These are phyloP conservation scores for Nemania bipapillata DNA, from an alignment of 2,329 filamentous ascomycete species.

Conservation along the genomic window DNA sequence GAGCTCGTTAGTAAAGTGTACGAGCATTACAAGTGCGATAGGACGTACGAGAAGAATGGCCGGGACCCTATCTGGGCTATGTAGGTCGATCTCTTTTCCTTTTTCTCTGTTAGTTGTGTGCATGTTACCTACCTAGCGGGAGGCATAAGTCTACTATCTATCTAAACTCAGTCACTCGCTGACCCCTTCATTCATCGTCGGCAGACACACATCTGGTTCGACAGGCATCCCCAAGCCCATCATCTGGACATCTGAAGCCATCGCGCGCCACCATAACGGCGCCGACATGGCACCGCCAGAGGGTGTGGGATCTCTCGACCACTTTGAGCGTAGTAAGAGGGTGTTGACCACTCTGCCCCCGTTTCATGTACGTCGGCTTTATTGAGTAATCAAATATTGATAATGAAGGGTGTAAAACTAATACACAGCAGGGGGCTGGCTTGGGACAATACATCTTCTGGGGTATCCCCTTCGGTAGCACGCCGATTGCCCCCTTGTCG, in stretches of 20 bases:
- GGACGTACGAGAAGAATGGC: slow-evolving; percentile 36
- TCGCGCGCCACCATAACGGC: slow-evolving; percentile 35
- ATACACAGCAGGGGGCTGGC: slow-evolving; percentile 43
- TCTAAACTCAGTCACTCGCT: background rate
- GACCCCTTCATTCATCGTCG: slow-evolving; percentile 6
- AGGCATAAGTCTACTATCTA: slow-evolving; percentile 3
- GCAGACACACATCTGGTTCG: slow-evolving; percentile 50
- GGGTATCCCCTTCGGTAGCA: slow-evolving; percentile 47
- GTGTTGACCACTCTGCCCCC: slow-evolving; percentile 52
- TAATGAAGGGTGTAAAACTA: background rate
- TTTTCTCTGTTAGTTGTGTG: background rate
- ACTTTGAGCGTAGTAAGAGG: slow-evolving; percentile 45
- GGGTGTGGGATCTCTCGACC: slow-evolving; percentile 44
- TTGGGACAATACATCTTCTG: slow-evolving; percentile 43
- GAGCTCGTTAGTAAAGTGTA: slow-evolving; percentile 44
- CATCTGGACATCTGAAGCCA: slow-evolving; percentile 46
- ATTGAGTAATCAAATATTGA: background rate
- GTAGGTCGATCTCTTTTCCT: slow-evolving; percentile 41
- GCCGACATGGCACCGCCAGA: slow-evolving; percentile 39
- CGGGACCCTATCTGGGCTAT: slow-evolving; percentile 42
- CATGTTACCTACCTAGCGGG: background rate
- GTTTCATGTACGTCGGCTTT: slow-evolving; percentile 42
- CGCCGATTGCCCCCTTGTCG: slow-evolving; percentile 41
- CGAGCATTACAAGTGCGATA: slow-evolving; percentile 36
- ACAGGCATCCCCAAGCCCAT: slow-evolving; percentile 51